These are phyloP conservation scores for Naganishia randhawae DNA, from an alignment of 768 basidiomycete genomes.

Conservation along the genomic window DNA sequence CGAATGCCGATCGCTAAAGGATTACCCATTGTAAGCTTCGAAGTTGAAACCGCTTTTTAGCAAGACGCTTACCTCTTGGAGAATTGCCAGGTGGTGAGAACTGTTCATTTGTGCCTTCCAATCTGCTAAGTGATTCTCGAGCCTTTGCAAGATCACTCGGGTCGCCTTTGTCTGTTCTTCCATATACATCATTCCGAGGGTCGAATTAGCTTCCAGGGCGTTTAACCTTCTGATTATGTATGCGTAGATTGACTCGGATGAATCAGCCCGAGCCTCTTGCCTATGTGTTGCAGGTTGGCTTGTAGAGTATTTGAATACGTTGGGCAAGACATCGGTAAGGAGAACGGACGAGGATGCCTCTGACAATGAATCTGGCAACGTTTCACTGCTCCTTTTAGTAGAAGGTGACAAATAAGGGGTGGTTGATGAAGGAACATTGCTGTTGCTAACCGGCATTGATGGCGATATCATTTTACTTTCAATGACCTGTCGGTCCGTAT, in stretches of 20 bases:
- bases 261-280: slow-evolving; percentile 35
- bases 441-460: not conserved
- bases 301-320: not conserved
- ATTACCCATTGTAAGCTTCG: not conserved
- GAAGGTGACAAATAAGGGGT: not conserved
- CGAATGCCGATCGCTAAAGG: slow-evolving; percentile 41
- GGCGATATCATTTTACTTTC: not conserved
- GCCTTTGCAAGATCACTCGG: slow-evolving; percentile 62
- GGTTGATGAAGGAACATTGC: not conserved
- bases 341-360: not conserved
- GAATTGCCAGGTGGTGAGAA: slow-evolving; percentile 37
- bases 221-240: slow-evolving; percentile 91
- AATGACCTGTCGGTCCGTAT: not conserved
- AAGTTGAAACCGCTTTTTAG: not conserved
- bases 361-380: slow-evolving; percentile 14
- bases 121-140: slow-evolving; percentile 39
- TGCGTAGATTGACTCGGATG: slow-evolving; percentile 82
- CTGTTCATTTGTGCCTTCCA: slow-evolving; percentile 36
- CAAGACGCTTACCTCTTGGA: slow-evolving; percentile 38
- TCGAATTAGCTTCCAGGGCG: slow-evolving; percentile 79
- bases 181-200: slow-evolving; percentile 75
- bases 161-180: slow-evolving; percentile 80
- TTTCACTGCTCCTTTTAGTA: not conserved
- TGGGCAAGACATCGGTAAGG: not conserved
- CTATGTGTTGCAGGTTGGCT: not conserved